Conservation (phyloP, 2,329 filamentous ascomycete species). For the Trichoderma lentiforme region DNA sequence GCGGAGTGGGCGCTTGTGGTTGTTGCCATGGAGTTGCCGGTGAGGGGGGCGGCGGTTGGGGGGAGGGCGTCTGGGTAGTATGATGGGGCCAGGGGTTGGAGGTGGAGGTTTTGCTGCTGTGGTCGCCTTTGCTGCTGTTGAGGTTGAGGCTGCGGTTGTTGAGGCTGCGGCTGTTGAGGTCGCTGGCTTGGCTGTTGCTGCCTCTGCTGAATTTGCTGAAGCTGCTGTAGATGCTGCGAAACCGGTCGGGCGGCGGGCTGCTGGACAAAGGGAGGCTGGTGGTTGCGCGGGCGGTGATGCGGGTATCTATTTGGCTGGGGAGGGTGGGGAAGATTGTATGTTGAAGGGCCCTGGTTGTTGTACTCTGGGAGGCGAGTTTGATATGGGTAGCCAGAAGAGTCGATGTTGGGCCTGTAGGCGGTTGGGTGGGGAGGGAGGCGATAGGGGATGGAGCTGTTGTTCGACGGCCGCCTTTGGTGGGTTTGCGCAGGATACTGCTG, state of each 20-base stretch:
- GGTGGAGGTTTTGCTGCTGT: conserved; percentile 20
- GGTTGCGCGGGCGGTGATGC: conserved; percentile 6
- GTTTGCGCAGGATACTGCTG: background rate
- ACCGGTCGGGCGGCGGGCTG: conserved; percentile 5
- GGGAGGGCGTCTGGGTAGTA: conserved; percentile 7
- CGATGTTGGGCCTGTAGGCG: conserved; percentile 21
- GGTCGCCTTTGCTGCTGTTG: conserved; percentile 24
- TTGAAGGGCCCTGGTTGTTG: background rate
- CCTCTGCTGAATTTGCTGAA: conserved; percentile 19
- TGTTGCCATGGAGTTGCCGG: conserved; percentile 22
- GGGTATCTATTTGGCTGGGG: conserved; percentile 14
- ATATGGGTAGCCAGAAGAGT: conserved; percentile 21
- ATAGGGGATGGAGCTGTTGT: conserved; percentile 13
- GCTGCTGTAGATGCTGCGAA: conserved; percentile 21
- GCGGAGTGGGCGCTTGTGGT: conserved; percentile 36
- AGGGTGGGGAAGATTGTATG: conserved; percentile 2
- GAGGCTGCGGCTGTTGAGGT: conserved; percentile 11
- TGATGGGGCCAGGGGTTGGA: conserved; percentile 16
- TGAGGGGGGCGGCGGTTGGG: conserved; percentile 15
- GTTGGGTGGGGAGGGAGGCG: conserved; percentile 16
- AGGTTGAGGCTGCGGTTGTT: conserved; percentile 19
- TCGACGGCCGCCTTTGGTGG: background rate
- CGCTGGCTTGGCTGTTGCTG: background rate
- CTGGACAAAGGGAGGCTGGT: conserved; percentile 14
- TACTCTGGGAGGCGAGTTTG: conserved; percentile 8